Conservation (phyloP, 371 early-diverging fungal species). For the Chytridium lagenaria region DNA sequence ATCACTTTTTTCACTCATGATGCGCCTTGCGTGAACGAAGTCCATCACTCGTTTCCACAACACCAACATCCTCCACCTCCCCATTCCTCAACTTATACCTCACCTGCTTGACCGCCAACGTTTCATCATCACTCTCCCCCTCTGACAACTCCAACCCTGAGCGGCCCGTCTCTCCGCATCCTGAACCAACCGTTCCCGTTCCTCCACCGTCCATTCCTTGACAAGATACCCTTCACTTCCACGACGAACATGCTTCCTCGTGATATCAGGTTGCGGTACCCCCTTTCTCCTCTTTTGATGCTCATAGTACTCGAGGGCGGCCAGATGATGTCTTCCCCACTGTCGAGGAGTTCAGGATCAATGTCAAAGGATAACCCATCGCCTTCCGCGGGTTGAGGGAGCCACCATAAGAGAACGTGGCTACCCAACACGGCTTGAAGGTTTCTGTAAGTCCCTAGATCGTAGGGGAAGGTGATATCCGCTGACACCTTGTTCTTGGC, state of each 20-base stretch:
- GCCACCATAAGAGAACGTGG: conserved; percentile 68
- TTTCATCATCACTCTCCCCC: conserved; percentile 16
- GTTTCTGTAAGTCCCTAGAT: conserved; percentile 71
- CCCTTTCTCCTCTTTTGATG: conserved; percentile 24
- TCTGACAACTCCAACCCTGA: not conserved
- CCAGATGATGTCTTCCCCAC: conserved; percentile 50
- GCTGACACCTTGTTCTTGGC: conserved; percentile 64
- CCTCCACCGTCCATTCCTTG: conserved; percentile 38
- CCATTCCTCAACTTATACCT: not conserved
- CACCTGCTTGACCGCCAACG: not conserved
- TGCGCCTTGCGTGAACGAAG: not conserved
- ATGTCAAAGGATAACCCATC: conserved; percentile 76
- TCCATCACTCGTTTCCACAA: not conserved
- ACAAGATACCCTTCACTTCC: conserved; percentile 61
- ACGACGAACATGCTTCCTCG: conserved; percentile 42
- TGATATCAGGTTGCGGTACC: not conserved
- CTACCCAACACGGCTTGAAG: conserved; percentile 46
- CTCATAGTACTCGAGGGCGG: conserved; percentile 63
- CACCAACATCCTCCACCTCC: not conserved
- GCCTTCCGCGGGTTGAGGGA: conserved; percentile 63
- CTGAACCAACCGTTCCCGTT: conserved; percentile 44
- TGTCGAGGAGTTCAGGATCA: conserved; percentile 42
- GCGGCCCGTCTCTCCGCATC: not conserved
- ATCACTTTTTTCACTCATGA: not conserved
- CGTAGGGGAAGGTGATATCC: conserved; percentile 82